Evolutionary conservation across 139 green algal genomes (phyloP).

Genomic region (Chlamydomonas asymmetrica): DNA sequence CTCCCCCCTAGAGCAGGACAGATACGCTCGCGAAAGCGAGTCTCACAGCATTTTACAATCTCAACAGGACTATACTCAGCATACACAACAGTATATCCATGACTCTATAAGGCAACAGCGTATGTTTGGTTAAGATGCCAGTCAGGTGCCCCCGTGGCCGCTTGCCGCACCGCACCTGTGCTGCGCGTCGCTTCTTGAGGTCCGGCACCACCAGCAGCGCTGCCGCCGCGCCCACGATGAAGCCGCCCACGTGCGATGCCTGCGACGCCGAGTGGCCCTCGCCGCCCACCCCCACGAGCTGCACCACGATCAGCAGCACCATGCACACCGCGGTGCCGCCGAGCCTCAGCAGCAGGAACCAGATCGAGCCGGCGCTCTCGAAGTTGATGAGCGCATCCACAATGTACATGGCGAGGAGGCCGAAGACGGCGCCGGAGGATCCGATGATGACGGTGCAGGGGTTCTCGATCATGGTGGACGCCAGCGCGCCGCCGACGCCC

Average conservation of each 20-base stretch:
- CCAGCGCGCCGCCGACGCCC: slow-evolving; percentile 33
- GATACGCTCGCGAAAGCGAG: too few species aligned
- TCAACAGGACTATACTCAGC: too few species aligned
- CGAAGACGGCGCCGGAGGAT: slow-evolving; percentile 25
- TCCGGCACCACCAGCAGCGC: slow-evolving; percentile 52
- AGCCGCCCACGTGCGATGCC: slow-evolving; percentile 61
- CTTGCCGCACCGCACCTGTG: not conserved
- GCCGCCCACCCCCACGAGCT: not conserved
- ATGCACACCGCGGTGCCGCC: slow-evolving; percentile 15
- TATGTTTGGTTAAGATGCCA: too few species aligned
- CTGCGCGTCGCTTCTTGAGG: slow-evolving; percentile 20
- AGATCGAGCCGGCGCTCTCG: slow-evolving; percentile 51
- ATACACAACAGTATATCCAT: too few species aligned
- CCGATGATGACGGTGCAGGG: slow-evolving; percentile 34
- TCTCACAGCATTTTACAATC: too few species aligned
- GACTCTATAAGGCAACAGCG: too few species aligned
- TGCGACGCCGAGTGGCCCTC: slow-evolving; percentile 28
- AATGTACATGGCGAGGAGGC: slow-evolving; percentile 24
- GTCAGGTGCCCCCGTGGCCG: not conserved
- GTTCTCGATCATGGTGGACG: slow-evolving; percentile 16
- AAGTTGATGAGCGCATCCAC: slow-evolving; percentile 61
- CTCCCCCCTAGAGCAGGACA: too few species aligned
- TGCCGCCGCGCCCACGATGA: slow-evolving; percentile 52
- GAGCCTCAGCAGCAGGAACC: slow-evolving; percentile 49
- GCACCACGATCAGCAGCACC: slow-evolving; percentile 21